Percentiles rank a stretch among this genome's conserved stretches.
Evolutionary conservation across 2,329 filamentous ascomycete species (phyloP).

Genomic region (Calcarisporium arbuscula): DNA sequence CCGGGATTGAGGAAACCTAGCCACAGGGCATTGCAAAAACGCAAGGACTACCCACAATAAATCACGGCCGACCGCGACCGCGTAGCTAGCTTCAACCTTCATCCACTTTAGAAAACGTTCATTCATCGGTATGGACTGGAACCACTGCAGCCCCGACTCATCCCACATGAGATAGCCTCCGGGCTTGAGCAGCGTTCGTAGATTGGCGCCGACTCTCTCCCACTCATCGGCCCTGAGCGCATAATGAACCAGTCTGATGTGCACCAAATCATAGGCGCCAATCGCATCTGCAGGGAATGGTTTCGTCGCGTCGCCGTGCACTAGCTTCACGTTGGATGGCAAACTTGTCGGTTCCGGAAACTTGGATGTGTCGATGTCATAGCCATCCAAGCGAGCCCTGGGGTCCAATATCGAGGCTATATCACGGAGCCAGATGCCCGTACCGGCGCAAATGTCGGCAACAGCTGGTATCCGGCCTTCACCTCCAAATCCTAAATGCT

Average conservation of each 20-base stretch:
- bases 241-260: slow-evolving; percentile 8
- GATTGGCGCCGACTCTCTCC: slow-evolving; percentile 5
- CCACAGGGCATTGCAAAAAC: neutral
- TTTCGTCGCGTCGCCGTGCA: slow-evolving; percentile 5
- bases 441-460: slow-evolving; percentile 14
- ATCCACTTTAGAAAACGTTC: neutral
- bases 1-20: too few species aligned
- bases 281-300: slow-evolving; percentile 9
- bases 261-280: slow-evolving; percentile 12
- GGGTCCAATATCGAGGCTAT: slow-evolving; percentile 9
- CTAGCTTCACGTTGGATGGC: slow-evolving; percentile 9
- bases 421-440: slow-evolving; percentile 15
- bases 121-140: neutral
- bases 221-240: slow-evolving; percentile 12
- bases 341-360: slow-evolving; percentile 9
- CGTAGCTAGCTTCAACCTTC: neutral
- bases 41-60: neutral
- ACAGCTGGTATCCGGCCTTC: slow-evolving; percentile 2
- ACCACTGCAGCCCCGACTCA: slow-evolving; percentile 2
- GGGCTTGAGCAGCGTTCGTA: slow-evolving; percentile 7
- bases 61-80: neutral
- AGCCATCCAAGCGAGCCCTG: slow-evolving; percentile 10
- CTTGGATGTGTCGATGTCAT: slow-evolving; percentile 13
- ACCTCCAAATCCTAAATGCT: neutral
- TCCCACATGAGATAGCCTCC: slow-evolving; percentile 14